phyloP scores from a whole-genome alignment of 495 filamentous ascomycete species.

The Aspergillus conjunctus region DNA sequence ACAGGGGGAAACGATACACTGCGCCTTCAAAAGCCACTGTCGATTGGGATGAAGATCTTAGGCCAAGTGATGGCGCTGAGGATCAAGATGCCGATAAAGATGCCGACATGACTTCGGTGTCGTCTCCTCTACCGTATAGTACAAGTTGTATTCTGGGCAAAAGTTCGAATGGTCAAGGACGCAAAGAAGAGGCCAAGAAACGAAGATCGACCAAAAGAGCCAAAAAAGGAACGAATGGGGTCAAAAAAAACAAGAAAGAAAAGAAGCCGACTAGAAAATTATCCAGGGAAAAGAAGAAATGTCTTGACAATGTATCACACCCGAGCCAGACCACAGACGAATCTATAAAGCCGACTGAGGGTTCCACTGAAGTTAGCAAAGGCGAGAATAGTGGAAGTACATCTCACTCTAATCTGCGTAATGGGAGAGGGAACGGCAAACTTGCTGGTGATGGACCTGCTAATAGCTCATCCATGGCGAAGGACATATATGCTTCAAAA shows the following conservation, averaged over 20 bases:
- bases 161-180: conserved; percentile 3
- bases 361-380: neutral
- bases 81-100: neutral
- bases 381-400: neutral
- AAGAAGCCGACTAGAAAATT: neutral
- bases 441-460: neutral
- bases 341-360: no score
- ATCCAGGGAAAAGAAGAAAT: neutral
- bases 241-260: neutral
- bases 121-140: conserved; percentile 23
- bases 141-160: conserved; percentile 1
- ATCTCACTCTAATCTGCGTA: neutral
- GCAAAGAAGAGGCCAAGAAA: conserved; percentile 5
- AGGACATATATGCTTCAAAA: neutral
- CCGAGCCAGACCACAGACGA: no score
- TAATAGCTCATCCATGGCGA: neutral
- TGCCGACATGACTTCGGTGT: conserved; percentile 19
- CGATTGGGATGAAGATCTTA: conserved; percentile 41
- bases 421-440: neutral
- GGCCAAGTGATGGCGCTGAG: conserved; percentile 32
- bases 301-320: neutral
- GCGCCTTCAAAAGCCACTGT: conserved; percentile 24
- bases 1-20: conserved; percentile 19
- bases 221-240: neutral
- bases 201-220: neutral